Base-by-base conservation (phyloP, 2,329 filamentous ascomycete species). In the Thielaviopsis ethacetica region DNA sequence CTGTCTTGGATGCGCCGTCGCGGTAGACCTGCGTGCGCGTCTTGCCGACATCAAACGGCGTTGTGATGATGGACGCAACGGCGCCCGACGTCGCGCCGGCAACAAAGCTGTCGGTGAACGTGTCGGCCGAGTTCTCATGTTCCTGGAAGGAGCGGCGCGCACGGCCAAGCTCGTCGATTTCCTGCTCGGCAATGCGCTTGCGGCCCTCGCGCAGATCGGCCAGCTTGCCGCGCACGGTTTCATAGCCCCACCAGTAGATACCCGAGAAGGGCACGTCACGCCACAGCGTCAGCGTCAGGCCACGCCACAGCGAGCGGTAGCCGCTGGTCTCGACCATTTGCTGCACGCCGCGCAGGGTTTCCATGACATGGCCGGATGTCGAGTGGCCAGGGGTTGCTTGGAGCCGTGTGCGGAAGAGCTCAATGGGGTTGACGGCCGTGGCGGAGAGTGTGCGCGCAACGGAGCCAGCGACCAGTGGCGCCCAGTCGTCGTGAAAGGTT, bases 211-310 rank as follows among this genome's bases (percentile, higher is more conserved):
- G 57, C 54, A 81, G 71, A 64, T 91, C 84, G 1, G 83, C 85
- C 60, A 97, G 71, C 57, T 74, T 73, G 24, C 83, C 82, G 57
- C 90, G 83, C 59, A 91, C 84, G 19, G 81, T 83, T 73, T 98
- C 93, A 69, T 98, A 98, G 13, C 93, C 91, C 83, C 87, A 94
- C 93, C 93, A 98, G 74, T 98, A 98, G 52, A 98, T 80, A 3
- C 87, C 93, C 0, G 91, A 97, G 67, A 98, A 98, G 0, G 93
- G 93, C 0, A 97, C 93, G 68, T 98, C 93, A 63, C 93, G 81
- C 93, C 93, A 98, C 60, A 98, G 79, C 0, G 91, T 97, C 65
- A 98, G 74, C 0, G 85, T 90, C 59, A 98, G 73, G 0, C 93
- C 93, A 59, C 91, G 80, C 93, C 93, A 98, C 0, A 98, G 74